These are phyloP conservation scores for Cudoniella acicularis DNA, from an alignment of 495 filamentous ascomycete species.

Conservation along the genomic window DNA sequence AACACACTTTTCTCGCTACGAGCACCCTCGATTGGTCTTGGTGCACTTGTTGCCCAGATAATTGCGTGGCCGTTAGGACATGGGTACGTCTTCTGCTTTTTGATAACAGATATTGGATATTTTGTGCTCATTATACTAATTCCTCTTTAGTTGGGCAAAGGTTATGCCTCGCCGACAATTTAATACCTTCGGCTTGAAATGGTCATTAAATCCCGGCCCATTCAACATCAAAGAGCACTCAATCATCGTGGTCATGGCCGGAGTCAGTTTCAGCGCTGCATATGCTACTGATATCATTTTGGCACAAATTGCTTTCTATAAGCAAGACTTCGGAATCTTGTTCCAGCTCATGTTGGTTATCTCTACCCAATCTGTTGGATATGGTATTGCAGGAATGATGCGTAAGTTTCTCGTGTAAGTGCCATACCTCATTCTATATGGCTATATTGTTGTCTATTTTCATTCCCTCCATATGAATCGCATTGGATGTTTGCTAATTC, in stretches of 20 bases:
- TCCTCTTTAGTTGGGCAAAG: slow-evolving; percentile 21
- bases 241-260: slow-evolving; percentile 72
- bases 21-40: slow-evolving; percentile 61
- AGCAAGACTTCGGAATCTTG: slow-evolving; percentile 42
- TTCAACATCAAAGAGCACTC: slow-evolving; percentile 83
- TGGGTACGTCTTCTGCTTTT: slow-evolving; percentile 33
- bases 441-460: too few relatives aligned
- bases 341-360: slow-evolving; percentile 68
- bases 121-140: slow-evolving; percentile 3
- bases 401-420: slow-evolving; percentile 57
- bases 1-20: slow-evolving; percentile 72
- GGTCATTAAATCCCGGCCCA: slow-evolving; percentile 63
- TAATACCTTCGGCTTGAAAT: slow-evolving; percentile 50
- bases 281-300: slow-evolving; percentile 49
- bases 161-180: slow-evolving; percentile 51
- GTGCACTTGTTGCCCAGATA: slow-evolving; percentile 65
- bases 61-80: slow-evolving; percentile 68
- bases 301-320: slow-evolving; percentile 37
- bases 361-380: slow-evolving; percentile 70
- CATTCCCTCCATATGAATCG: slow-evolving; percentile 9
- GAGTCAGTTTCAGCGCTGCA: slow-evolving; percentile 44
- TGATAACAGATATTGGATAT: too few relatives aligned
- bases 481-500: slow-evolving; percentile 15
- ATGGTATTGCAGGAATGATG: slow-evolving; percentile 69
- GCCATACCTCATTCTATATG: slow-evolving; percentile 34